Evolutionary conservation across 2,329 filamentous ascomycete genomes (phyloP), one percentile per base, ranked within the genome.

Genomic region (Triangularia verruculosa): DNA sequence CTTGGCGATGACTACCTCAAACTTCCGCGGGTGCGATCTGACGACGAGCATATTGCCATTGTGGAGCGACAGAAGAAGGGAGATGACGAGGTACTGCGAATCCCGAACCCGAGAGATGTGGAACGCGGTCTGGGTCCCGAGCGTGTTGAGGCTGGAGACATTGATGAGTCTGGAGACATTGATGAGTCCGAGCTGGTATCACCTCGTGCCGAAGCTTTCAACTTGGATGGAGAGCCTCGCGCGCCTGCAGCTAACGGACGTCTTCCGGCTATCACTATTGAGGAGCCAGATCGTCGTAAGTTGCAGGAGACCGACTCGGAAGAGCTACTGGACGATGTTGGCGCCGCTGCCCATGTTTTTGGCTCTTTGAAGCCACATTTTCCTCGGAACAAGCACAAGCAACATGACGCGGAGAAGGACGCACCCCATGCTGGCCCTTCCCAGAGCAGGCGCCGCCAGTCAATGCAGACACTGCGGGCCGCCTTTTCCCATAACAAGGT

Each of bases 31-130:
- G 84, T 85, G 0, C 75, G 85, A 56, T 80, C 83, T 32, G 82
- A 90, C 53, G 90, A 92, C 61, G 89, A 93, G 66, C 92, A 96
- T 72, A 96, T 97, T 71, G 90, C 90, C 5, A 95, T 98, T 71
- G 75, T 97, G 13, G 87, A 97, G 74, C 89, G 90, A 30, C 94
- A 97, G 74, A 86, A 93, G 39, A 89, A 91, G 1, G 86, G 87
- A 66, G 88, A 90, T 62, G 89, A 87, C 60, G 87, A 88, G 32
- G 87, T 93, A 0, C 79, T 98, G 52, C 89, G 92, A 47, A 98
- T 99, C 70, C 95, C 95, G 0, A 93, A 93, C 20, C 95, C 95
- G 0, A 83, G 93, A 70, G 95, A 98, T 72, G 93, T 90, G 57
- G 95, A 99, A 70, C 86, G 87, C 58, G 95, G 94, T 25, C 83